Conservation (phyloP, 2,329 filamentous ascomycete species). For the Coniochaeta sp. region DNA sequence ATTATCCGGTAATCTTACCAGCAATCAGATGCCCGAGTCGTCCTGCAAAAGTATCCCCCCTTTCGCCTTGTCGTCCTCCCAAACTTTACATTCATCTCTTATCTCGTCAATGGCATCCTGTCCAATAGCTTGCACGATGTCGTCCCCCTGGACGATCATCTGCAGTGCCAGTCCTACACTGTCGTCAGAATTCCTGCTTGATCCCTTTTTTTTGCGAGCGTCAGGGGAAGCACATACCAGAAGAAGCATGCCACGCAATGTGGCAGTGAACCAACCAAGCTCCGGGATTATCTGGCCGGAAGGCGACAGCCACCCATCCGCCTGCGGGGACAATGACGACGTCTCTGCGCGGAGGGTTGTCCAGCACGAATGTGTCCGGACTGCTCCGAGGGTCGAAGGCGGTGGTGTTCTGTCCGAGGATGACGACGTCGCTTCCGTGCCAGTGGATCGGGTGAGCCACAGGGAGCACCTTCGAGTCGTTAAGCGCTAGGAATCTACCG, state of each 20-base stretch:
- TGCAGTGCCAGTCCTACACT: background rate
- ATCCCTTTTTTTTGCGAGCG: no score
- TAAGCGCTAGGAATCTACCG: background rate
- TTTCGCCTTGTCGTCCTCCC: background rate
- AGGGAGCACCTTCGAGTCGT: background rate
- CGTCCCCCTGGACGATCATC: background rate
- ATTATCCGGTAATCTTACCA: no score
- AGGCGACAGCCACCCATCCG: background rate
- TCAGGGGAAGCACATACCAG: no score
- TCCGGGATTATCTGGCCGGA: background rate
- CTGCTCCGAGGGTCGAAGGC: background rate
- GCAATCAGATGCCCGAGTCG: background rate
- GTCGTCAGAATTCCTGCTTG: no score
- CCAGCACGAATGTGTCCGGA: background rate
- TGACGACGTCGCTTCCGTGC: slow-evolving; percentile 5
- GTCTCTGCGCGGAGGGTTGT: background rate
- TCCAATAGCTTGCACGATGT: background rate
- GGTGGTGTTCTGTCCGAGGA: background rate
- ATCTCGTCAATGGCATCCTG: background rate
- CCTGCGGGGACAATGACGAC: background rate
- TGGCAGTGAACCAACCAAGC: background rate
- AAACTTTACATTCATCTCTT: background rate
- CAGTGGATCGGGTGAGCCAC: slow-evolving; percentile 7
- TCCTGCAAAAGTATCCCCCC: background rate
- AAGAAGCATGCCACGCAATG: background rate